Percentiles rank a stretch among this genome's conserved stretches.
phyloP scores from a whole-genome alignment of 768 basidiomycete genomes.

The Amanita thiersii region DNA sequence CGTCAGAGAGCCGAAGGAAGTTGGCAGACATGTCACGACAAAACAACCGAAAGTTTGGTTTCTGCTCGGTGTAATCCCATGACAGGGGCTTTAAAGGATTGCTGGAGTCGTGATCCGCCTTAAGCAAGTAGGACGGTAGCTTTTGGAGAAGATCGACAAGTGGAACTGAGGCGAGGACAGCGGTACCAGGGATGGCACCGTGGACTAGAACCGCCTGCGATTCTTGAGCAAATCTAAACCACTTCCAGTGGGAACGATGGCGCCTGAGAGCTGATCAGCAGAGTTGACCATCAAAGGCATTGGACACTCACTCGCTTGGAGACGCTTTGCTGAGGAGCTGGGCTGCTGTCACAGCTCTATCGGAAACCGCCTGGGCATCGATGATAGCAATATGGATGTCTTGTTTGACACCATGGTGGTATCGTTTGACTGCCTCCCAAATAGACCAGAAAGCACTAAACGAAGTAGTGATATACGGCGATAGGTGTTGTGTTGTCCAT shows the following conservation, averaged over 20 bases:
- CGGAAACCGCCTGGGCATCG: slow-evolving; percentile 52
- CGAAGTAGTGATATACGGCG: slow-evolving; percentile 65
- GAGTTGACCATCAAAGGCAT: neutral
- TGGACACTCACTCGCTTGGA: slow-evolving; percentile 44
- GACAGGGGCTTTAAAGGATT: slow-evolving; percentile 26
- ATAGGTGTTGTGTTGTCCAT: slow-evolving; percentile 66
- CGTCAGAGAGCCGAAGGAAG: slow-evolving; percentile 47
- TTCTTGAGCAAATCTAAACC: slow-evolving; percentile 68
- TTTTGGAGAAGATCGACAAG: slow-evolving; percentile 55
- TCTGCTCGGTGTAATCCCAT: slow-evolving; percentile 54
- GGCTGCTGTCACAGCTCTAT: slow-evolving; percentile 54
- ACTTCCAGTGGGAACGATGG: slow-evolving; percentile 61
- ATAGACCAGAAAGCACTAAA: slow-evolving; percentile 80
- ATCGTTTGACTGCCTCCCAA: slow-evolving; percentile 76
- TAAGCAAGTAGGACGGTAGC: slow-evolving; percentile 64
- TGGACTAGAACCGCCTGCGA: slow-evolving; percentile 71
- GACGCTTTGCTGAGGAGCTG: slow-evolving; percentile 47
- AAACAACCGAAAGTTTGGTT: slow-evolving; percentile 58
- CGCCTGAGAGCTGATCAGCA: slow-evolving; percentile 29
- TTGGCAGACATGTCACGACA: slow-evolving; percentile 60
- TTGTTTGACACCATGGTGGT: slow-evolving; percentile 63
- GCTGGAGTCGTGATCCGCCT: slow-evolving; percentile 8
- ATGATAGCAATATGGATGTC: slow-evolving; percentile 75
- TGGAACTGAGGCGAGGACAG: slow-evolving; percentile 64
- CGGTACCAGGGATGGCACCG: slow-evolving; percentile 56